Evolutionary conservation across 495 filamentous ascomycete genomes (phyloP).

Genomic region (Tuber magnatum): DNA sequence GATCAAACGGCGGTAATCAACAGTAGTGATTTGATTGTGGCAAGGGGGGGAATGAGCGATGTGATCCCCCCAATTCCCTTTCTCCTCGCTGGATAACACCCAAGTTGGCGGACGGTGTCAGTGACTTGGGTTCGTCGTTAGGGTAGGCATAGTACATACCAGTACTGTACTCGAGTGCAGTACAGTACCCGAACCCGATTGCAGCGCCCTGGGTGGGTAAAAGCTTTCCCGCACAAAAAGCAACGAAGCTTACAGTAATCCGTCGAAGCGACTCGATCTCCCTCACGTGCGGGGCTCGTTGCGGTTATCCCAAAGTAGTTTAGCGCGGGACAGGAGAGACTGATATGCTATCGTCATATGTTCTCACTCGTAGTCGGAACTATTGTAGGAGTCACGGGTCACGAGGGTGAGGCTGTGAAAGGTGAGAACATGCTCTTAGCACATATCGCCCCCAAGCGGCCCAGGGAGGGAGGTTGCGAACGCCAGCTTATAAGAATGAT

Average conservation of each 20-base stretch:
- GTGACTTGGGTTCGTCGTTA: neutral
- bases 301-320: neutral
- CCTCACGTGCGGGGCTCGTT: neutral
- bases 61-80: neutral
- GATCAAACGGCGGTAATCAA: neutral
- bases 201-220: too few species aligned
- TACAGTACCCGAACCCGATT: too few species aligned
- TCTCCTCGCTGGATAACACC: neutral
- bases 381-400: neutral
- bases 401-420: constrained; percentile 7
- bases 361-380: neutral
- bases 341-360: neutral
- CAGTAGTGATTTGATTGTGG: neutral
- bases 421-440: constrained; percentile 14
- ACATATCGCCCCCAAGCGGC: constrained; percentile 8
- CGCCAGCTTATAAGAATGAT: neutral
- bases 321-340: neutral
- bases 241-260: neutral
- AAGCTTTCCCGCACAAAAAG: neutral
- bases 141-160: neutral
- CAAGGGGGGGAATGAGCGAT: neutral
- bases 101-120: neutral
- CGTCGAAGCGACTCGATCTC: neutral
- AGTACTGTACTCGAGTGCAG: too few species aligned
- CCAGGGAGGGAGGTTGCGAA: neutral